Evolutionary conservation across 139 green algal species (phyloP).

Genomic region (Haematococcus sp.): DNA sequence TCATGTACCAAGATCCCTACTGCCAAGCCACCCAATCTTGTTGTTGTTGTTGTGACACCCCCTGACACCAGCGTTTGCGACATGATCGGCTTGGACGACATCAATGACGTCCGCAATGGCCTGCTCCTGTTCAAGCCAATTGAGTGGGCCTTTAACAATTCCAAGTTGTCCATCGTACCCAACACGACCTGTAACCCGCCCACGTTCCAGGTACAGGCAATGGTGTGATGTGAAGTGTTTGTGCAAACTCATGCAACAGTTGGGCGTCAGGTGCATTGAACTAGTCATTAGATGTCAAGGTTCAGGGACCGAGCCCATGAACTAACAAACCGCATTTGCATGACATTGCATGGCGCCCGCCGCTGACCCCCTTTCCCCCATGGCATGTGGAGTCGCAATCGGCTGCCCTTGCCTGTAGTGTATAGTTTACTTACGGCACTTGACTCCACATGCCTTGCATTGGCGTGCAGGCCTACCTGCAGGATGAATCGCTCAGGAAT

Average conservation of each 20-base stretch:
- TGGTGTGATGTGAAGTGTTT: background rate
- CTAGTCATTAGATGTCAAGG: too few relatives aligned
- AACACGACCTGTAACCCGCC: background rate
- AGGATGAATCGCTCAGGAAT: conserved; percentile 3
- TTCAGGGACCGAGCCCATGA: too few relatives aligned
- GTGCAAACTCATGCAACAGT: background rate
- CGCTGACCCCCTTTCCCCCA: too few relatives aligned
- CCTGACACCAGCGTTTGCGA: background rate
- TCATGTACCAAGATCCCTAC: conserved; percentile 1
- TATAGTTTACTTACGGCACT: too few relatives aligned
- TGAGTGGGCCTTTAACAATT: conserved; percentile 16
- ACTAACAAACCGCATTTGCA: too few relatives aligned
- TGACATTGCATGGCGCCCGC: too few relatives aligned
- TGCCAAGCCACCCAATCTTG: conserved; percentile 7
- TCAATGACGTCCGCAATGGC: conserved; percentile 17
- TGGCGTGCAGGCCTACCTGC: conserved; percentile 8
- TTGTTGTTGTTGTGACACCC: background rate
- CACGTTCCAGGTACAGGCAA: conserved; percentile 1
- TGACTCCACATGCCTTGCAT: background rate
- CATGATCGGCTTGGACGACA: conserved; percentile 8
- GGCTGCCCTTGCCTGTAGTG: too few relatives aligned
- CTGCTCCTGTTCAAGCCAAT: conserved; percentile 22
- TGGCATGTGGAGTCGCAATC: too few relatives aligned
- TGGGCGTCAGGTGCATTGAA: too few relatives aligned
- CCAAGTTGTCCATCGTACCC: conserved; percentile 7